These are phyloP conservation scores for Annulohypoxylon truncatum DNA, from an alignment of 2,329 filamentous ascomycete species.

Conservation along the genomic window DNA sequence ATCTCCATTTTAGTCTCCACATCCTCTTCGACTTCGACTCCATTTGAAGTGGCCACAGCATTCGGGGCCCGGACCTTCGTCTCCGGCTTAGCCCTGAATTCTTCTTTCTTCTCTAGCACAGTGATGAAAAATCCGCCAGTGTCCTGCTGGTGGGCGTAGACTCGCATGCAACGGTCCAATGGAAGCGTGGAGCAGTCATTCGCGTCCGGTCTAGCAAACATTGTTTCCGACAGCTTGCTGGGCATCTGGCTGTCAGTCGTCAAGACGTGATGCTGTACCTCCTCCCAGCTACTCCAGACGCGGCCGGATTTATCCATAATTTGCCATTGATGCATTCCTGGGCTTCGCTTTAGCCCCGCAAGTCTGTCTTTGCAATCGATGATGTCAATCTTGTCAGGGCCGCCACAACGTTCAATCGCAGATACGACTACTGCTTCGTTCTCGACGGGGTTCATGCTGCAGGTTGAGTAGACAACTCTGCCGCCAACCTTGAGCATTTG, in stretches of 20 bases:
- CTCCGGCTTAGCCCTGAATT: conserved; percentile 83
- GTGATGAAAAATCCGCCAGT: conserved; percentile 98
- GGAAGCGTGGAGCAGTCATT: conserved; percentile 73
- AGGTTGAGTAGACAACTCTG: conserved; percentile 96
- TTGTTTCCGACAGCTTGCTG: conserved; percentile 77
- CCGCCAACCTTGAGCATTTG: conserved; percentile 97
- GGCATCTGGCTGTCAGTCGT: conserved; percentile 69
- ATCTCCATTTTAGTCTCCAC: conserved; percentile 49
- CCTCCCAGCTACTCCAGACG: conserved; percentile 84
- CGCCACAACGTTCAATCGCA: conserved; percentile 91
- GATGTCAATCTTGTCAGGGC: conserved; percentile 81
- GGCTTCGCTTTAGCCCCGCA: conserved; percentile 77
- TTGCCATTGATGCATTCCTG: conserved; percentile 85
- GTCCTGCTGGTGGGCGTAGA: conserved; percentile 95
- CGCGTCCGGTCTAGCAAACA: conserved; percentile 77
- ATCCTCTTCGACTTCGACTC: conserved; percentile 38
- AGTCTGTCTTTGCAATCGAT: conserved; percentile 85
- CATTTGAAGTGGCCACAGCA: conserved; percentile 34
- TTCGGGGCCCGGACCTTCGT: conserved; percentile 56
- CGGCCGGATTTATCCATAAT: conserved; percentile 88
- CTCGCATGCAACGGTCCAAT: conserved; percentile 88
- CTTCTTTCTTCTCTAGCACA: conserved; percentile 89
- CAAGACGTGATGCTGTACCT: conserved; percentile 77
- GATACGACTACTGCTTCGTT: conserved; percentile 92
- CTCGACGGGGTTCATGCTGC: conserved; percentile 98